A percentile compares a stretch with the other conserved stretches of the same genome.
Conservation (phyloP, 441 rosid genomes). For the Brassica balearica region DNA sequence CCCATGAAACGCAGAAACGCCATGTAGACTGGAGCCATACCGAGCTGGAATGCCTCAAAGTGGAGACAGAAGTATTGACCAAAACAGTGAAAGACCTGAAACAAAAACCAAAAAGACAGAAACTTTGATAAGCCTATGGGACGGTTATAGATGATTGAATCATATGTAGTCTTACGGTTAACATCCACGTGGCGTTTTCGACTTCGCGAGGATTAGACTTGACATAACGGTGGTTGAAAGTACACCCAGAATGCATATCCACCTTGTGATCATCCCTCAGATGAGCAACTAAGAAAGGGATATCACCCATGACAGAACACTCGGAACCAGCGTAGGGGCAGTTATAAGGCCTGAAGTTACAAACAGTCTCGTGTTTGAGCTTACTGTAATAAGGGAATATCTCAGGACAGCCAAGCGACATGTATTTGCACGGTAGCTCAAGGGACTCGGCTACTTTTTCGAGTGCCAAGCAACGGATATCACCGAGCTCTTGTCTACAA, state of each 20-base stretch:
- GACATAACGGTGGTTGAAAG: conserved; percentile 96
- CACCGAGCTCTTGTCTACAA: conserved; percentile 98
- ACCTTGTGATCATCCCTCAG: conserved; percentile 96
- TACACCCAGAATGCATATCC: conserved; percentile 97
- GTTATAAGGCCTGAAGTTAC: conserved; percentile 91
- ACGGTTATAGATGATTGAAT: neutral
- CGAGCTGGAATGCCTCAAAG: conserved; percentile 98
- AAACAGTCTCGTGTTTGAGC: conserved; percentile 83
- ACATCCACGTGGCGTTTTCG: conserved; percentile 99
- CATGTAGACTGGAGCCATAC: conserved; percentile 95
- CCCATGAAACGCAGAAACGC: conserved; percentile 96
- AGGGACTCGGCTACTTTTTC: conserved; percentile 98
- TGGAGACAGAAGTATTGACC: conserved; percentile 97
- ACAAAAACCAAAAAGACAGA: conserved; percentile 23
- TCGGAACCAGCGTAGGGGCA: conserved; percentile 98
- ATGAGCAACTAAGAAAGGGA: conserved; percentile 86
- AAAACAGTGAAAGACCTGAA: conserved; percentile 89
- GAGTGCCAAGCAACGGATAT: conserved; percentile 90
- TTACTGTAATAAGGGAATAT: conserved; percentile 97
- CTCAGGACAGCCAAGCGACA: conserved; percentile 83
- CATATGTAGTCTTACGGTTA: conserved; percentile 67
- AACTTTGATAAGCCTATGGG: conserved; percentile 16
- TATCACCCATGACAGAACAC: conserved; percentile 83
- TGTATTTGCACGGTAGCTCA: conserved; percentile 87
- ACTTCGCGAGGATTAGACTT: conserved; percentile 98